phyloP scores from a whole-genome alignment of 306 rosid genomes.

The Cotoneaster glaucophyllus region DNA sequence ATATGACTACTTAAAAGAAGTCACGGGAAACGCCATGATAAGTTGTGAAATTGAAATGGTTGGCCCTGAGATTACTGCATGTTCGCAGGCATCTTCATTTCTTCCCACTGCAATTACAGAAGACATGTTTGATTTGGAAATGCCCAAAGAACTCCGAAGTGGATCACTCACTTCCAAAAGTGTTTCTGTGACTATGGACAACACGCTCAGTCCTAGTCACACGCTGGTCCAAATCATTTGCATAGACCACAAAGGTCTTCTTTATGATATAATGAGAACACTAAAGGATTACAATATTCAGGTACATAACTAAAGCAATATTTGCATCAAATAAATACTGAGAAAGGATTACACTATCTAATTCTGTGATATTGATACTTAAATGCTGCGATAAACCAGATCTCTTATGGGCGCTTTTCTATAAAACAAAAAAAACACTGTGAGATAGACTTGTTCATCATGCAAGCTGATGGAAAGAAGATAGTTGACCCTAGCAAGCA shows the following conservation, averaged over 20 bases:
- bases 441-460: slow-evolving; percentile 85
- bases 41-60: slow-evolving; percentile 66
- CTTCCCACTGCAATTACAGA: slow-evolving; percentile 69
- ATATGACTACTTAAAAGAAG: slow-evolving; percentile 27
- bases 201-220: slow-evolving; percentile 80
- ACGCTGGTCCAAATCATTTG: slow-evolving; percentile 86
- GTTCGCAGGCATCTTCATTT: slow-evolving; percentile 59
- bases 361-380: slow-evolving; percentile 17
- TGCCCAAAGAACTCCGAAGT: slow-evolving; percentile 29
- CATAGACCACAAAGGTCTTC: slow-evolving; percentile 90
- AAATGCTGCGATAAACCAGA: slow-evolving; percentile 44
- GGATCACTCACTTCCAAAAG: slow-evolving; percentile 44
- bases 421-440: slow-evolving; percentile 49
- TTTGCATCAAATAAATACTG: background rate
- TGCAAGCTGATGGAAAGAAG: slow-evolving; percentile 92
- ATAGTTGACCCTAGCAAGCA: slow-evolving; percentile 75
- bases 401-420: slow-evolving; percentile 82
- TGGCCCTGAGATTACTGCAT: slow-evolving; percentile 52
- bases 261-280: slow-evolving; percentile 96
- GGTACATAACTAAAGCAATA: slow-evolving; percentile 31
- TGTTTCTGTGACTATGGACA: slow-evolving; percentile 64
- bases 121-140: slow-evolving; percentile 37
- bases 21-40: slow-evolving; percentile 50
- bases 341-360: background rate
- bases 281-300: slow-evolving; percentile 80